These are phyloP conservation scores for Cystobasidium pallidum DNA, from an alignment of 1,284 basidiomycete species.

Conservation along the genomic window DNA sequence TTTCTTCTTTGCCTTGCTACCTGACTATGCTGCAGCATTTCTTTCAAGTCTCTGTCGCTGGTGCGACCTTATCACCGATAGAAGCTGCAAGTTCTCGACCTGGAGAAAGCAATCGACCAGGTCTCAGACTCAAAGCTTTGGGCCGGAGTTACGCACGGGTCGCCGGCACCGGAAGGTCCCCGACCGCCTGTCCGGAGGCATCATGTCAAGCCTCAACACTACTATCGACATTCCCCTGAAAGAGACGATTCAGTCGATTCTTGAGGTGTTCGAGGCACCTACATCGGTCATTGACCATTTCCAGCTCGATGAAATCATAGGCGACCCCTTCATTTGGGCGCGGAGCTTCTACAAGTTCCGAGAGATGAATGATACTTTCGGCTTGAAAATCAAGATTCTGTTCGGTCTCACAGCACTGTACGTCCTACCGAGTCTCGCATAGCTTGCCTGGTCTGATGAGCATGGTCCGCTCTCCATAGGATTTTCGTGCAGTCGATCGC, in stretches of 20 bases:
- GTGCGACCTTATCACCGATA: neutral
- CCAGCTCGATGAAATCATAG: neutral
- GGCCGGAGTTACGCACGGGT: no score
- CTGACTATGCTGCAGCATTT: neutral
- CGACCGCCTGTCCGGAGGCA: no score
- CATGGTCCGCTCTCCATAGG: no score
- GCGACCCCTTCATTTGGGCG: conserved; percentile 25
- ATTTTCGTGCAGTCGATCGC: conserved; percentile 12
- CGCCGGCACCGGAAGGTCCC: no score
- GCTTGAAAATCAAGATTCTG: conserved; percentile 2
- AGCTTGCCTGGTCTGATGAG: no score
- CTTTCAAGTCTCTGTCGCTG: neutral
- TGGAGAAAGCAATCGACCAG: conserved; percentile 5
- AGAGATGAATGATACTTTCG: conserved; percentile 2
- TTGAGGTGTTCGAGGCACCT: conserved; percentile 17
- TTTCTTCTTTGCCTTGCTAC: no score
- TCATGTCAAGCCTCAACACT: neutral
- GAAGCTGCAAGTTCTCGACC: neutral
- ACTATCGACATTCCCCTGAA: neutral
- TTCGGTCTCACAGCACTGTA: conserved; percentile 19
- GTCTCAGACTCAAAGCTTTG: neutral
- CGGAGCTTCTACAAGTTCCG: conserved; percentile 10
- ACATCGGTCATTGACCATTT: conserved; percentile 1
- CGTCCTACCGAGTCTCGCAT: no score
- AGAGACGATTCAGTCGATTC: conserved; percentile 7